Conservation (phyloP, 2,329 filamentous ascomycete species). For the Exophiala lecanii-corni region DNA sequence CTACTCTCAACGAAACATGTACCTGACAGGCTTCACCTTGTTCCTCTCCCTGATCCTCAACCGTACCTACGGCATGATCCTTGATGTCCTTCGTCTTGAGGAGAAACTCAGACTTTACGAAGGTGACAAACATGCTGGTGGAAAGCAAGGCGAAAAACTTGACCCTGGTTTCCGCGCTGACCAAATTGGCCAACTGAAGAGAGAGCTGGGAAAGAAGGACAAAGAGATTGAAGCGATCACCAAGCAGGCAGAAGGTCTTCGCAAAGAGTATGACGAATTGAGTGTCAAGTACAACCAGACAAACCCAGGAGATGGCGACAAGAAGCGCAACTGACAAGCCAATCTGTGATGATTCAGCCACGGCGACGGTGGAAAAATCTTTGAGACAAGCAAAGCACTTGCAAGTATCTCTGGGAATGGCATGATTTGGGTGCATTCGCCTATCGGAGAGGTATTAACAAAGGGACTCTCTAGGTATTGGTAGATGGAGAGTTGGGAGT, state of each 20-base stretch:
- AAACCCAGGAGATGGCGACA: conserved; percentile 41
- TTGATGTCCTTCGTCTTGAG: conserved; percentile 86
- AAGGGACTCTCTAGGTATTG: no score
- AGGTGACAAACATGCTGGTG: conserved; percentile 55
- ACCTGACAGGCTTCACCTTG: conserved; percentile 97
- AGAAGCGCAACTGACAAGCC: conserved; percentile 50
- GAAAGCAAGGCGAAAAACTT: conserved; percentile 68
- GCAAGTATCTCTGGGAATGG: no score
- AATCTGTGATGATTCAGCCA: background rate
- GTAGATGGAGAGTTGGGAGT: no score
- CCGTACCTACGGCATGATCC: conserved; percentile 96
- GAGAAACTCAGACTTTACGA: conserved; percentile 83
- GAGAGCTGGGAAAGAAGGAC: conserved; percentile 68
- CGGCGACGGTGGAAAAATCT: no score
- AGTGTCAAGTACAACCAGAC: conserved; percentile 70
- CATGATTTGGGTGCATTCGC: no score
- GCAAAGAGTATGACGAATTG: conserved; percentile 78
- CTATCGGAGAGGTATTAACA: no score
- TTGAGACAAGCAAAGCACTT: no score
- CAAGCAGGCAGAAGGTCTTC: conserved; percentile 83
- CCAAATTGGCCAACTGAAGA: conserved; percentile 69
- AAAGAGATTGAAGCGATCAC: conserved; percentile 80
- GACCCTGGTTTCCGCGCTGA: conserved; percentile 68
- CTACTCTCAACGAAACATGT: conserved; percentile 99
- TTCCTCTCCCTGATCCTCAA: conserved; percentile 97